These are phyloP conservation scores for Erythrobasidium yunnanense DNA, from an alignment of 768 basidiomycete species.

Conservation along the genomic window DNA sequence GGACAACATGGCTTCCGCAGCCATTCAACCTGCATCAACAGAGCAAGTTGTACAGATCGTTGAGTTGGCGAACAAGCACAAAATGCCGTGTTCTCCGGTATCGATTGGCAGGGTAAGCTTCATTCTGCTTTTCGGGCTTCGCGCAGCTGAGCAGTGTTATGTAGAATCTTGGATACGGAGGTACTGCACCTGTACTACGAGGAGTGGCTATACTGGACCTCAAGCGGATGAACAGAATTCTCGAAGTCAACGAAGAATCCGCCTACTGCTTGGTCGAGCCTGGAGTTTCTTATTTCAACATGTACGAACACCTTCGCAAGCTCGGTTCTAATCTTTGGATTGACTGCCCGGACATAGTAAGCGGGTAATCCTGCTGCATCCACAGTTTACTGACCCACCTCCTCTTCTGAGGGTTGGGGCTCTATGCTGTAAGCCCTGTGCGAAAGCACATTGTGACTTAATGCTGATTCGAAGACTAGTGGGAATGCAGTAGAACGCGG, in stretches of 20 bases:
- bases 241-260: slow-evolving; percentile 28
- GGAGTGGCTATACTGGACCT: slow-evolving; percentile 27
- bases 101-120: slow-evolving; percentile 30
- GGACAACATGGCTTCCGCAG: slow-evolving; percentile 25
- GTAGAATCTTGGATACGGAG: slow-evolving; percentile 34
- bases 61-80: slow-evolving; percentile 29
- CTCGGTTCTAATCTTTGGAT: slow-evolving; percentile 30
- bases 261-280: slow-evolving; percentile 30
- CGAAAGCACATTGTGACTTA: too few relatives aligned
- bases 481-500: slow-evolving; percentile 27
- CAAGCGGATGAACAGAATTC: slow-evolving; percentile 30
- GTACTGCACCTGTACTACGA: slow-evolving; percentile 30
- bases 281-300: slow-evolving; percentile 31
- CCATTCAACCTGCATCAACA: slow-evolving; percentile 6
- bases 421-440: too few relatives aligned
- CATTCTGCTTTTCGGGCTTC: too few relatives aligned
- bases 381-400: too few relatives aligned
- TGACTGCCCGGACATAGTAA: slow-evolving; percentile 30
- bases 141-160: too few relatives aligned
- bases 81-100: slow-evolving; percentile 30
- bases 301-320: slow-evolving; percentile 31
- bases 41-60: slow-evolving; percentile 28
- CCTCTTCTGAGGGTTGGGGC: too few relatives aligned
- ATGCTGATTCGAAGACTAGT: too few relatives aligned
- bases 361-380: too few relatives aligned